phyloP scores from a whole-genome alignment of 169 alveolate species.

The Nephromyces sp. region DNA sequence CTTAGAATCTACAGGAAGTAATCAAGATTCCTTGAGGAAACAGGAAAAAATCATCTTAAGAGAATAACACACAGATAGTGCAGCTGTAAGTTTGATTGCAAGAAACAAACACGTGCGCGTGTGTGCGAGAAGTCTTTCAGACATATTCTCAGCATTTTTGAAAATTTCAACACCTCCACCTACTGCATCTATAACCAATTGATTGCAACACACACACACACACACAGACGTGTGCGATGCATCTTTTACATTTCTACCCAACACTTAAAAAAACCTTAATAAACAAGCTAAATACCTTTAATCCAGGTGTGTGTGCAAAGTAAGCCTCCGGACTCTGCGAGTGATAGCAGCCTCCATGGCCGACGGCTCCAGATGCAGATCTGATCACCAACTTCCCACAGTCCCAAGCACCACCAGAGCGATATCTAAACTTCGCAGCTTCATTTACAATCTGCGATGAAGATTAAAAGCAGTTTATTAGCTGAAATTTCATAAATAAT shows the following conservation, averaged over 20 bases:
- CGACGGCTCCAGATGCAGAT: conserved; percentile 93
- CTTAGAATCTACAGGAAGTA: not conserved
- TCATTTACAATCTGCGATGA: conserved; percentile 77
- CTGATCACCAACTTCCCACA: conserved; percentile 84
- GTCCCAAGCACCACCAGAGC: conserved; percentile 84
- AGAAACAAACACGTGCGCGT: too few relatives aligned
- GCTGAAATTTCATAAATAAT: not conserved
- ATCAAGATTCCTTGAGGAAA: not conserved
- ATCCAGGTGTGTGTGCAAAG: conserved; percentile 92
- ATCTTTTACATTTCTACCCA: too few relatives aligned
- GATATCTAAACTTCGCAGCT: conserved; percentile 88
- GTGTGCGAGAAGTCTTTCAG: too few relatives aligned
- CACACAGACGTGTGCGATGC: too few relatives aligned
- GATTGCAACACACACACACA: too few relatives aligned
- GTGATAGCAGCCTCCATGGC: conserved; percentile 94
- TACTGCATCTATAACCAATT: too few relatives aligned
- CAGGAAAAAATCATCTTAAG: not conserved
- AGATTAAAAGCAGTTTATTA: not conserved
- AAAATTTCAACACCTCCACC: too few relatives aligned
- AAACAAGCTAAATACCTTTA: conserved; percentile 41
- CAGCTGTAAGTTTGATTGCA: too few relatives aligned
- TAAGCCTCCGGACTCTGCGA: conserved; percentile 90
- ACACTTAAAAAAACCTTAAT: too few relatives aligned
- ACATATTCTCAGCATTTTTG: too few relatives aligned
- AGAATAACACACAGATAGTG: too few relatives aligned